Conservation (phyloP, 225 moss, liverwort and hornwort species). For the Climacium dendroides region DNA sequence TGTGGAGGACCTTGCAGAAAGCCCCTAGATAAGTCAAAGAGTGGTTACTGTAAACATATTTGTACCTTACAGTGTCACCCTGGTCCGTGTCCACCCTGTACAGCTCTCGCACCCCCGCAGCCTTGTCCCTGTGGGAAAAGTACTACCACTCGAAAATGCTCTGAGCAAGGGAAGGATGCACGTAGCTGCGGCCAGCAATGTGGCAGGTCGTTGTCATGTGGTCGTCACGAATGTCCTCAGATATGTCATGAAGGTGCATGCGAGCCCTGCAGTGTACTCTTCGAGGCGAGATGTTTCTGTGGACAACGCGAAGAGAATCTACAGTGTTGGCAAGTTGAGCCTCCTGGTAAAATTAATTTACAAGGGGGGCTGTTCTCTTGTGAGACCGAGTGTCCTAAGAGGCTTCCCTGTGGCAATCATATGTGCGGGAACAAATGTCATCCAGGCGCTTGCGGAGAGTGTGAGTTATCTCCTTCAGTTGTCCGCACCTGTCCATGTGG, state of each 20-base stretch:
- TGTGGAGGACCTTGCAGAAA: constrained; percentile 94
- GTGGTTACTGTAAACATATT: constrained; percentile 71
- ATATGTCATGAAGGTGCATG: constrained; percentile 82
- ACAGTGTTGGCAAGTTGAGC: constrained; percentile 66
- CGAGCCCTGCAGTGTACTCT: constrained; percentile 39
- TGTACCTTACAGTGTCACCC: constrained; percentile 97
- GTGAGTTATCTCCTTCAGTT: constrained; percentile 72
- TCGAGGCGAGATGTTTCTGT: constrained; percentile 83
- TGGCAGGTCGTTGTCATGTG: constrained; percentile 53
- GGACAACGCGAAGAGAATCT: constrained; percentile 42
- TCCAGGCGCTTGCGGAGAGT: constrained; percentile 78
- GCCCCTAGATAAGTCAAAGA: constrained; percentile 60
- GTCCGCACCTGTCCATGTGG: constrained; percentile 84
- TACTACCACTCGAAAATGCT: constrained; percentile 50
- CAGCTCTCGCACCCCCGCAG: constrained; percentile 68
- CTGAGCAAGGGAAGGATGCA: constrained; percentile 59
- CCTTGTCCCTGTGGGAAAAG: constrained; percentile 88
- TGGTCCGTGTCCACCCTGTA: constrained; percentile 93
- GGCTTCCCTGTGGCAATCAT: constrained; percentile 66
- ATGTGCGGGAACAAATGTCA: constrained; percentile 75
- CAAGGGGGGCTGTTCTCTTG: constrained; percentile 68
- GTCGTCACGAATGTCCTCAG: constrained; percentile 61
- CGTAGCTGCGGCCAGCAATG: constrained; percentile 69
- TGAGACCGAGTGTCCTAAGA: constrained; percentile 46
- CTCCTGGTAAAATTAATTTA: constrained; percentile 50